Conservation (phyloP, 1,139 yeast species). For the Pichia terricola region DNA sequence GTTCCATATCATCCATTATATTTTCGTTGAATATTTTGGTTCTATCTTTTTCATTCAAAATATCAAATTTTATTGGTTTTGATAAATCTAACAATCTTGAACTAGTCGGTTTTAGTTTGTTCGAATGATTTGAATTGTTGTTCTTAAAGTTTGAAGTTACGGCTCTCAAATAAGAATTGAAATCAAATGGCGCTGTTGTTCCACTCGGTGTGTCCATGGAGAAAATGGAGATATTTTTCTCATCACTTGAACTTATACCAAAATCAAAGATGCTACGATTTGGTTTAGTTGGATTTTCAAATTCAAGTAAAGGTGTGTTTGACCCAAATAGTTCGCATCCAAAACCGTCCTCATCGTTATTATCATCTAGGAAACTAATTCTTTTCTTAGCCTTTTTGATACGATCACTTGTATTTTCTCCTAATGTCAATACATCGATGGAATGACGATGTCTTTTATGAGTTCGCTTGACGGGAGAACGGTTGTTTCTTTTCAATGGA, state of each 20-base stretch:
- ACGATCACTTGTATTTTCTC: background rate
- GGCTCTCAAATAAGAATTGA: constrained; percentile 17
- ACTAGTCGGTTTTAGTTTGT: background rate
- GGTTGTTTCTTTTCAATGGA: background rate
- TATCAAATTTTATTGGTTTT: constrained; percentile 10
- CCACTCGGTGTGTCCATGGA: constrained; percentile 3
- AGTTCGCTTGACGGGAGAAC: background rate
- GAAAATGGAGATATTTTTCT: constrained; percentile 1
- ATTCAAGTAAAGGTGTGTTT: background rate
- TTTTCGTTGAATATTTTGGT: background rate
- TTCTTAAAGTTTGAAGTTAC: constrained; percentile 13
- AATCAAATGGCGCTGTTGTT: constrained; percentile 11
- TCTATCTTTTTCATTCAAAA: constrained; percentile 6
- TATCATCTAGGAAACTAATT: background rate
- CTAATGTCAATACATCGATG: background rate
- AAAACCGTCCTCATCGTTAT: background rate
- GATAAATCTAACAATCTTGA: constrained; percentile 7
- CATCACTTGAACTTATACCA: background rate
- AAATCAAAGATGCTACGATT: constrained; percentile 5
- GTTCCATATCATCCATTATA: constrained; percentile 11
- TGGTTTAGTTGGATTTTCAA: background rate
- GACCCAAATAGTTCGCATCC: background rate
- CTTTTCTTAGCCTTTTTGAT: background rate
- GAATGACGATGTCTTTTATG: background rate
- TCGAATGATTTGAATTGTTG: background rate